These are phyloP conservation scores for Lactifluus volemus DNA, from an alignment of 768 basidiomycete genomes.

Conservation along the genomic window DNA sequence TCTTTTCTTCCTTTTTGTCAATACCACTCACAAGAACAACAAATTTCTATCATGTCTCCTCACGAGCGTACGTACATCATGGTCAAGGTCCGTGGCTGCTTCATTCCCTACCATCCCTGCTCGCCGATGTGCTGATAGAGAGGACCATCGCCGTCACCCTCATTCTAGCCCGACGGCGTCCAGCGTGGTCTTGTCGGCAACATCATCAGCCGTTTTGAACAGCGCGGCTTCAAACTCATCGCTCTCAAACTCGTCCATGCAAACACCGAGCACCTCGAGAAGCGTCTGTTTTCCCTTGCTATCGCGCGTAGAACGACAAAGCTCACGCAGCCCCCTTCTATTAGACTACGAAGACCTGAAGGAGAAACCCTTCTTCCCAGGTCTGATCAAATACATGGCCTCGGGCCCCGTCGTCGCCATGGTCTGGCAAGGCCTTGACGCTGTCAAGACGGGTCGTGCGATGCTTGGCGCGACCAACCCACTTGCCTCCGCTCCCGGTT, in stretches of 20 bases:
- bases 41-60: slow-evolving; percentile 47
- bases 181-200: slow-evolving; percentile 92
- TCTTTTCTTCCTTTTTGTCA: slow-evolving; percentile 25
- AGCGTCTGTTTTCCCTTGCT: slow-evolving; percentile 41
- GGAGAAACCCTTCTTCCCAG: slow-evolving; percentile 93
- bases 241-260: slow-evolving; percentile 88
- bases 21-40: slow-evolving; percentile 15
- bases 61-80: slow-evolving; percentile 96
- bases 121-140: neutral
- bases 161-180: slow-evolving; percentile 89
- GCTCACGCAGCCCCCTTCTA: neutral
- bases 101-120: neutral
- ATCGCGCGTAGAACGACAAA: neutral
- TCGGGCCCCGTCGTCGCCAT: slow-evolving; percentile 92
- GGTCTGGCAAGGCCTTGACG: slow-evolving; percentile 92
- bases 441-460: slow-evolving; percentile 89
- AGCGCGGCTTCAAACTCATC: slow-evolving; percentile 95
- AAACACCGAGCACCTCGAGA: slow-evolving; percentile 77
- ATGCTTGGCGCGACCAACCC: slow-evolving; percentile 99
- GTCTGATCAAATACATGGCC: slow-evolving; percentile 93
- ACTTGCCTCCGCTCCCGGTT: slow-evolving; percentile 77
- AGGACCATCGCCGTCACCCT: slow-evolving; percentile 1
- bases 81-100: slow-evolving; percentile 75
- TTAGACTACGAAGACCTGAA: slow-evolving; percentile 94
- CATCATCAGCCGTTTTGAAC: slow-evolving; percentile 95